Evolutionary conservation across 345 rosid species (phyloP).

Genomic region (Boechera divaricarpa): DNA sequence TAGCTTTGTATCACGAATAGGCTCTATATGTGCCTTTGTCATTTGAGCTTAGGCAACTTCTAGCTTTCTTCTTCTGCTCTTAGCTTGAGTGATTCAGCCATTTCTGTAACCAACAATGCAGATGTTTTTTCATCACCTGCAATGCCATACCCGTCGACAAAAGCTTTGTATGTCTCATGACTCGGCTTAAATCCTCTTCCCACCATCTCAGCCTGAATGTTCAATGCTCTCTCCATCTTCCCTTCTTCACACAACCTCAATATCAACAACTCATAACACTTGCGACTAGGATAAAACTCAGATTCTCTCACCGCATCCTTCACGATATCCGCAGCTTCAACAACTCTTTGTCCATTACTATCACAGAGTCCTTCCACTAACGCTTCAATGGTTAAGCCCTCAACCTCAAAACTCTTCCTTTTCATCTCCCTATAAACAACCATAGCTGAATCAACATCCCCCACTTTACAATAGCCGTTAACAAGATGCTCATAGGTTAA

Average conservation of each 20-base stretch:
- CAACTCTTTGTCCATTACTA: conserved; percentile 38
- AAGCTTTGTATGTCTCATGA: conserved; percentile 59
- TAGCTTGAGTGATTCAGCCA: conserved; percentile 51
- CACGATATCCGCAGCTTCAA: conserved; percentile 61
- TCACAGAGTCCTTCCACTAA: conserved; percentile 58
- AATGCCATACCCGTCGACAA: conserved; percentile 62
- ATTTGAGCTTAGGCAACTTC: not conserved
- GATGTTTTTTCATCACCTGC: conserved; percentile 63
- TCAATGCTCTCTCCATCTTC: conserved; percentile 73
- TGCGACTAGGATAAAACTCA: conserved; percentile 53
- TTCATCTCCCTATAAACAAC: conserved; percentile 66
- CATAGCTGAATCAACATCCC: conserved; percentile 60
- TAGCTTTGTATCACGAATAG: not conserved
- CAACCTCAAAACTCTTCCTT: conserved; percentile 55
- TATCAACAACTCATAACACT: conserved; percentile 63
- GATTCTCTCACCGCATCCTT: conserved; percentile 48
- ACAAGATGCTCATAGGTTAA: conserved; percentile 69
- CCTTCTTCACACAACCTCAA: conserved; percentile 65
- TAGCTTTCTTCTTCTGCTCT: conserved; percentile 30
- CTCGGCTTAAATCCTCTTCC: conserved; percentile 75
- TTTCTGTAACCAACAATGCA: conserved; percentile 61
- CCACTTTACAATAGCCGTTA: conserved; percentile 61
- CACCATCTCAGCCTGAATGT: conserved; percentile 83
- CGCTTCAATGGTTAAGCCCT: conserved; percentile 53
- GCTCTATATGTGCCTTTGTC: not conserved